A percentile compares a stretch with the other conserved stretches of the same genome.
phyloP scores from a whole-genome alignment of 805 yeast genomes.

The Ogataea trehalophila region DNA sequence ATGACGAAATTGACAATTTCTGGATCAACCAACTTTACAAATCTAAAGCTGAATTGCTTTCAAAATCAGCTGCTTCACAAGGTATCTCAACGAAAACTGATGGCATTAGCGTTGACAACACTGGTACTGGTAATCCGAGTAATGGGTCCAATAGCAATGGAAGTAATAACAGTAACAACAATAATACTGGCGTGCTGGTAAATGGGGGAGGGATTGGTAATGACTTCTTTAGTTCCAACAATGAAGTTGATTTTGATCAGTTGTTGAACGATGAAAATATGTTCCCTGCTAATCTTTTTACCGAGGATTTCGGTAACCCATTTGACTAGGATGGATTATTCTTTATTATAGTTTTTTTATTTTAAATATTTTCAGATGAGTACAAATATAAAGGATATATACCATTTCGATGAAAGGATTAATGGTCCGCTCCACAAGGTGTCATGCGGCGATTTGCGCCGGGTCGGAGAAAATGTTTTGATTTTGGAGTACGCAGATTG shows the following conservation, averaged over 20 bases:
- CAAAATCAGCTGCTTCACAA: not conserved
- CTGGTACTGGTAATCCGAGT: not conserved
- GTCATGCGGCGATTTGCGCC: no score
- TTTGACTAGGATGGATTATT: not conserved
- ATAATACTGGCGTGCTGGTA: not conserved
- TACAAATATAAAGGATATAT: no score
- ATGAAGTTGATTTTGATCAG: slow-evolving; percentile 2
- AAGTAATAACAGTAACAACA: not conserved
- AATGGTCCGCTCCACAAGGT: no score
- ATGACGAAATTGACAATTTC: slow-evolving; percentile 19
- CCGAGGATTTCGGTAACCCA: not conserved
- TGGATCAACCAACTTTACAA: slow-evolving; percentile 21
- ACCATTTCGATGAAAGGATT: no score
- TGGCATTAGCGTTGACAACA: not conserved
- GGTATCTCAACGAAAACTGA: not conserved
- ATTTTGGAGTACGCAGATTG: no score
- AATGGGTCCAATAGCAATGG: no score
- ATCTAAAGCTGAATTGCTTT: not conserved
- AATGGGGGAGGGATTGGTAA: not conserved
- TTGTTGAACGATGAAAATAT: not conserved
- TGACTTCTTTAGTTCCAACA: not conserved
- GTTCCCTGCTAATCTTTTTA: not conserved
- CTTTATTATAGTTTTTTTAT: no score
- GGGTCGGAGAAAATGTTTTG: no score
- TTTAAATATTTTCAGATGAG: no score